Conservation (phyloP, 176 grass and related monocot species). For the Cocos nucifera region DNA sequence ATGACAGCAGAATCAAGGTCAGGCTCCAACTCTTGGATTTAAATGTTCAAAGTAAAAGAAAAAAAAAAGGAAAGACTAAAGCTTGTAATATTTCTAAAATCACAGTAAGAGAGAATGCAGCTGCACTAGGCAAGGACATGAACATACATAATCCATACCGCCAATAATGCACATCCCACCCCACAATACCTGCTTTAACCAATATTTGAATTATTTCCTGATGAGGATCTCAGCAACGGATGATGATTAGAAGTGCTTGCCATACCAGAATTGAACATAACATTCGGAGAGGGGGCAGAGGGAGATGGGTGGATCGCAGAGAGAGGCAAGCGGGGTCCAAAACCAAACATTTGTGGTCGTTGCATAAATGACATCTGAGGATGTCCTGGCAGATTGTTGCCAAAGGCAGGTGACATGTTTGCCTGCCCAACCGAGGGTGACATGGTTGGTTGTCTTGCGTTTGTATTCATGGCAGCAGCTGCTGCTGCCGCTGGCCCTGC, state of each 20-base stretch:
- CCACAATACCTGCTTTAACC: constrained; percentile 21
- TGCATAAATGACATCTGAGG: constrained; percentile 61
- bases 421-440: constrained; percentile 29
- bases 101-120: not conserved
- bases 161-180: constrained; percentile 6
- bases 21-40: too few species aligned
- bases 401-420: constrained; percentile 17
- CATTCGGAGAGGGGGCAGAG: constrained; percentile 26
- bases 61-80: not conserved
- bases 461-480: constrained; percentile 24
- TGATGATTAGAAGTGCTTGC: constrained; percentile 45
- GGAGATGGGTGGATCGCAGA: constrained; percentile 45
- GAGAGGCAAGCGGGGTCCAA: constrained; percentile 54
- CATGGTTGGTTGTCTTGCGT: constrained; percentile 26
- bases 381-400: constrained; percentile 41
- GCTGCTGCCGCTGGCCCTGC: constrained; percentile 8
- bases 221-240: constrained; percentile 52
- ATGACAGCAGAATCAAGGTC: too few species aligned
- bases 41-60: not conserved
- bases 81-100: constrained; percentile 6
- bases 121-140: not conserved
- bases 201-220: constrained; percentile 66
- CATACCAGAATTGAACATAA: constrained; percentile 49
- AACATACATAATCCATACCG: constrained; percentile 10
- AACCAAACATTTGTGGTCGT: constrained; percentile 67